Evolutionary conservation across 2,329 filamentous ascomycete species (phyloP).

Genomic region (Albophoma yamanashiensis): DNA sequence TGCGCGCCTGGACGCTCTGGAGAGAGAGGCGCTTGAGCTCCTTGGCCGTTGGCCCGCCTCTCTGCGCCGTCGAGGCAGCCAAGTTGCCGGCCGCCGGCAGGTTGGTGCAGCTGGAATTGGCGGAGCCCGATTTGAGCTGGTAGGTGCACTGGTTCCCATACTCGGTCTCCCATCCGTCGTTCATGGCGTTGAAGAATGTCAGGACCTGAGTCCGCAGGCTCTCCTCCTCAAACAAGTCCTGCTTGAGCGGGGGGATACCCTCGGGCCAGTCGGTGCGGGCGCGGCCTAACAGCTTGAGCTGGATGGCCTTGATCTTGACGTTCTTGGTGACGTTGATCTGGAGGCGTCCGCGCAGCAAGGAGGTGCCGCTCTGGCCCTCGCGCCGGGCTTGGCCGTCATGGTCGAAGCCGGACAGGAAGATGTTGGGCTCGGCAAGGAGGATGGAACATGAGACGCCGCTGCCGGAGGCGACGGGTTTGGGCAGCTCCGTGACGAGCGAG

Average conservation of each 20-base stretch:
- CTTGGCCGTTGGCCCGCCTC: conserved; percentile 25
- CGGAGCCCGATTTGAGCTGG: conserved; percentile 28
- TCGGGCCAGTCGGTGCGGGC: conserved; percentile 94
- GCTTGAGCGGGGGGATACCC: conserved; percentile 80
- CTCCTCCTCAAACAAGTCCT: conserved; percentile 74
- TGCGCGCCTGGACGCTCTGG: conserved; percentile 71
- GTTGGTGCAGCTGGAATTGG: conserved; percentile 24
- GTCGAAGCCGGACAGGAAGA: conserved; percentile 72
- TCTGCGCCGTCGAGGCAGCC: conserved; percentile 10
- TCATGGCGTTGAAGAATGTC: conserved; percentile 81
- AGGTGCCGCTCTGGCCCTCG: conserved; percentile 57
- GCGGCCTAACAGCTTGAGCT: conserved; percentile 73
- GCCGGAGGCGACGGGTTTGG: conserved; percentile 69
- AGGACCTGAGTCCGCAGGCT: conserved; percentile 79
- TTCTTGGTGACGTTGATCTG: conserved; percentile 77
- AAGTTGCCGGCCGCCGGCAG: conserved; percentile 11
- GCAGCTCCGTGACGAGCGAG: conserved; percentile 41
- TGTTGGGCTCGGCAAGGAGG: conserved; percentile 64
- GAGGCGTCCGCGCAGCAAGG: conserved; percentile 76
- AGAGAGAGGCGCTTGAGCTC: conserved; percentile 62
- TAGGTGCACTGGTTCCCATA: conserved; percentile 55
- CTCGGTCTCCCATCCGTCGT: conserved; percentile 47
- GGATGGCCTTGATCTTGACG: conserved; percentile 86
- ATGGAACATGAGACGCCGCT: conserved; percentile 68
- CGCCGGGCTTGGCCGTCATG: conserved; percentile 46